phyloP scores from a whole-genome alignment of 257 asterid species.

The Solanum peruvianum region DNA sequence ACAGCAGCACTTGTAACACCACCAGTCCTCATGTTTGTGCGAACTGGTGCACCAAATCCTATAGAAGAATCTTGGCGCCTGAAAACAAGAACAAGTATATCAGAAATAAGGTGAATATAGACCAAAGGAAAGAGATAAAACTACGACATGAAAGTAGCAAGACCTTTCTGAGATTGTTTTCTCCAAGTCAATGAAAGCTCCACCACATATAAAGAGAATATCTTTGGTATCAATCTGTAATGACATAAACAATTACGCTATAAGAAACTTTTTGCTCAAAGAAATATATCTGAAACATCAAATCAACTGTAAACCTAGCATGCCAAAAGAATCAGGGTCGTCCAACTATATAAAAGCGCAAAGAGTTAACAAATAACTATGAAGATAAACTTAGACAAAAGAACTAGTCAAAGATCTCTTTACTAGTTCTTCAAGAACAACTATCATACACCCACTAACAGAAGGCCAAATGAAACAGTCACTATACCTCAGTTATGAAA shows the following conservation, averaged over 20 bases:
- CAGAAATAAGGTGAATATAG: not conserved
- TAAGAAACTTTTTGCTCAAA: not conserved
- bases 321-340: not conserved
- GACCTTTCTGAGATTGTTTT: slow-evolving; percentile 97
- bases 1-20: slow-evolving; percentile 66
- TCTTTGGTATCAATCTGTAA: slow-evolving; percentile 94
- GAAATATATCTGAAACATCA: not conserved
- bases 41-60: slow-evolving; percentile 96
- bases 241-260: not conserved
- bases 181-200: slow-evolving; percentile 97
- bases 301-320: not conserved
- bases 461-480: not conserved
- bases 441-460: not conserved
- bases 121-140: not conserved
- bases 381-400: not conserved
- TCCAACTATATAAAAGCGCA: not conserved
- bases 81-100: slow-evolving; percentile 16
- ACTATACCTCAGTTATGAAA: not conserved
- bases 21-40: slow-evolving; percentile 89
- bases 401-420: not conserved
- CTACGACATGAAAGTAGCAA: not conserved
- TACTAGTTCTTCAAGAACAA: not conserved
- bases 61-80: slow-evolving; percentile 99
- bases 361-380: not conserved
- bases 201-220: slow-evolving; percentile 95